Evolutionary conservation across 331 rosid species (phyloP).

Genomic region (Cydonia oblonga): DNA sequence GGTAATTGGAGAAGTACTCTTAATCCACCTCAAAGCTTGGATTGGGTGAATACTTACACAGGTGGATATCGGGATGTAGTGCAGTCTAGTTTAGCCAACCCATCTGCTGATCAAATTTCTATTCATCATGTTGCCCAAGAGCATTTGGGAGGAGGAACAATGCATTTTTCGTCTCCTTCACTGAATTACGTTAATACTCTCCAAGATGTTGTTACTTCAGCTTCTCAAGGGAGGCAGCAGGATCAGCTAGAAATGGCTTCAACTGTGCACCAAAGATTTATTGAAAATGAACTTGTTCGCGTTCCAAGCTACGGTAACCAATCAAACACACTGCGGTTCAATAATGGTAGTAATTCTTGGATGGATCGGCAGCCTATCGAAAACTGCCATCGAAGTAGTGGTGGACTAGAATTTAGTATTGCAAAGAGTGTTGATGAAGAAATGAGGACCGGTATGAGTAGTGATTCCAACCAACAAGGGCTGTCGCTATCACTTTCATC

Average conservation of each 20-base stretch:
- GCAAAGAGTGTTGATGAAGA: constrained; percentile 8
- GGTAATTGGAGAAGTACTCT: constrained; percentile 36
- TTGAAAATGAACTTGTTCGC: constrained; percentile 25
- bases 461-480: constrained; percentile 56
- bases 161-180: constrained; percentile 16
- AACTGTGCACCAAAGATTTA: constrained; percentile 13
- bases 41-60: constrained; percentile 45
- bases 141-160: constrained; percentile 19
- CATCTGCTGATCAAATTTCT: constrained; percentile 5
- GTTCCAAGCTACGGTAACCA: constrained; percentile 38
- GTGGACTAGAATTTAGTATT: not conserved
- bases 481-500: constrained; percentile 76
- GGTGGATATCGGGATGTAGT: constrained; percentile 14
- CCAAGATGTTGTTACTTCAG: constrained; percentile 53
- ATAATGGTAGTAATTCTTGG: constrained; percentile 22
- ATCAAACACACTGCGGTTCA: constrained; percentile 23
- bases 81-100: constrained; percentile 9
- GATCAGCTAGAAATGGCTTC: constrained; percentile 26
- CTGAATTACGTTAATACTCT: constrained; percentile 33
- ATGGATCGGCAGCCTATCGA: constrained; percentile 21
- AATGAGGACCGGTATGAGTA: constrained; percentile 17
- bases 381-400: constrained; percentile 8
- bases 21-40: constrained; percentile 28
- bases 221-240: constrained; percentile 25
- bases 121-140: constrained; percentile 15